Evolutionary conservation across 371 early-diverging fungal genomes (phyloP).

Genomic region (Entomophthora muscae): DNA sequence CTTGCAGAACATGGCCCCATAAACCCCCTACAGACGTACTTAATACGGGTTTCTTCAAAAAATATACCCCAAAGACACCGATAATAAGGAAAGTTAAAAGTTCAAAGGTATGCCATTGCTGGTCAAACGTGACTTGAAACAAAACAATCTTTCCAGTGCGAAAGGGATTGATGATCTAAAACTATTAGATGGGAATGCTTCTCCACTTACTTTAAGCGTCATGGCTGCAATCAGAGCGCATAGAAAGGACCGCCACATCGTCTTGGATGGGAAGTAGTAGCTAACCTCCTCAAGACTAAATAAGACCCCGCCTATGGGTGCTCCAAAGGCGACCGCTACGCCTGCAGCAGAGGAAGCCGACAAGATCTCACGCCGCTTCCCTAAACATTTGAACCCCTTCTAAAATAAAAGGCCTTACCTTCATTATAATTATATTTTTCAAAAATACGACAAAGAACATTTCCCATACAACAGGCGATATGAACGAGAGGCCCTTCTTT

Average conservation of each 20-base stretch:
- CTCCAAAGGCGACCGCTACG: conserved; percentile 81
- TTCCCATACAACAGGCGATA: conserved; percentile 78
- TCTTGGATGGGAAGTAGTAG: conserved; percentile 78
- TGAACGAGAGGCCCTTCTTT: conserved; percentile 95
- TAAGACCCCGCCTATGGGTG: conserved; percentile 87
- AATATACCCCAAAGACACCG: conserved; percentile 66
- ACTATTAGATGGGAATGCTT: neutral
- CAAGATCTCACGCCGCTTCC: conserved; percentile 63
- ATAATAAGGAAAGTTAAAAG: conserved; percentile 56
- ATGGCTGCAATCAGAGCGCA: conserved; percentile 76
- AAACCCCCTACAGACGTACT: conserved; percentile 44
- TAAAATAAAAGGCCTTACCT: conserved; percentile 29
- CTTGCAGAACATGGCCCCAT: conserved; percentile 72
- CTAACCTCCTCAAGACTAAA: conserved; percentile 81
- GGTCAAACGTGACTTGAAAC: conserved; percentile 75
- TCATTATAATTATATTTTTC: conserved; percentile 69
- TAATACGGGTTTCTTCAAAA: neutral
- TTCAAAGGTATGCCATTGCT: conserved; percentile 80
- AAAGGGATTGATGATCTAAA: conserved; percentile 64
- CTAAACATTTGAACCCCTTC: too few relatives aligned
- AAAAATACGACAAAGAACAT: conserved; percentile 60
- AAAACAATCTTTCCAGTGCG: conserved; percentile 76
- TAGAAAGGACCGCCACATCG: conserved; percentile 80
- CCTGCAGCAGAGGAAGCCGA: conserved; percentile 82
- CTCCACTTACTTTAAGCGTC: conserved; percentile 42